Conservation (phyloP, 140 eudicot genomes). For the Cichorium intybus region DNA sequence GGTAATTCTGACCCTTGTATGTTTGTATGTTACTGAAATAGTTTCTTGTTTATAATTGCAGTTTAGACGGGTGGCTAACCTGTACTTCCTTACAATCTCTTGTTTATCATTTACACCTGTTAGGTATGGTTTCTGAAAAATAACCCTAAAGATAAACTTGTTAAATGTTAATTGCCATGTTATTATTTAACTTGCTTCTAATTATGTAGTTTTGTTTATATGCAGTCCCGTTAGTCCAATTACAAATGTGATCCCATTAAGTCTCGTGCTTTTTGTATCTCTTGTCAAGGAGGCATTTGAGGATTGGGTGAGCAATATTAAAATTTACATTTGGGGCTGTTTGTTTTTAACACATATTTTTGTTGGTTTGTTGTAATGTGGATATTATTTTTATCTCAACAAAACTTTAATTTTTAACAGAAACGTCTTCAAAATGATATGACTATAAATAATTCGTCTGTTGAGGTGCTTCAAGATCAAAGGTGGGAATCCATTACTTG, state of each 20-base stretch:
- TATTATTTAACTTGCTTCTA: background rate
- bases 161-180: slow-evolving; percentile 7
- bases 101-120: slow-evolving; percentile 91
- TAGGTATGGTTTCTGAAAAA: slow-evolving; percentile 55
- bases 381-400: background rate
- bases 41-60: slow-evolving; percentile 47
- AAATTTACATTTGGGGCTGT: too few relatives aligned
- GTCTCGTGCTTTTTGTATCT: slow-evolving; percentile 89
- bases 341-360: background rate
- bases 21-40: slow-evolving; percentile 17
- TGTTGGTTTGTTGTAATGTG: background rate
- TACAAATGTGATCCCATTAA: slow-evolving; percentile 84
- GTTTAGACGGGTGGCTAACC: slow-evolving; percentile 99
- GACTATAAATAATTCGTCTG: slow-evolving; percentile 73
- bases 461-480: slow-evolving; percentile 79
- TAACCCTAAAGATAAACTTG: slow-evolving; percentile 13
- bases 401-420: slow-evolving; percentile 44
- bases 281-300: slow-evolving; percentile 98
- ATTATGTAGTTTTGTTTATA: slow-evolving; percentile 17
- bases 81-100: slow-evolving; percentile 91
- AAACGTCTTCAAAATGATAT: slow-evolving; percentile 91
- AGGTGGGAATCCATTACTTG: slow-evolving; percentile 79
- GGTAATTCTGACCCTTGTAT: slow-evolving; percentile 12
- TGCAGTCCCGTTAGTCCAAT: slow-evolving; percentile 99
- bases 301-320: slow-evolving; percentile 79